Evolutionary conservation across 768 basidiomycete species (phyloP).

Genomic region (Gloeopeniophorella convolvens): DNA sequence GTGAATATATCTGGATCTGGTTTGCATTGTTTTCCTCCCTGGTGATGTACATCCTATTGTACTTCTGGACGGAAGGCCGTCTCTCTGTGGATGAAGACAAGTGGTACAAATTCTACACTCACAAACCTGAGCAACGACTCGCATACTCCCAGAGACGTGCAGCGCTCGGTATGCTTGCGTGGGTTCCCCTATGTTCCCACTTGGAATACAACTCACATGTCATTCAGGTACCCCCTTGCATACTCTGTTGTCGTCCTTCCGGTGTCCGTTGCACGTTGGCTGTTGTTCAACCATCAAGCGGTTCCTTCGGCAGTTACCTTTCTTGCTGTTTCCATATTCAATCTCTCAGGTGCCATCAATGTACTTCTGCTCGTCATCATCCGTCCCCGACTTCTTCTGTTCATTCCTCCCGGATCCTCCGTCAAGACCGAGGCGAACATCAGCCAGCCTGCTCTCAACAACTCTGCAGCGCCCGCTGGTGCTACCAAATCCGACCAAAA

Average conservation of each 20-base stretch:
- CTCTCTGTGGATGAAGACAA: constrained; percentile 25
- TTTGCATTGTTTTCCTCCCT: constrained; percentile 31
- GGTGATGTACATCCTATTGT: constrained; percentile 31
- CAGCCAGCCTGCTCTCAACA: too few relatives aligned
- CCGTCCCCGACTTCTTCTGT: constrained; percentile 31
- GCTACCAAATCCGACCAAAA: too few relatives aligned
- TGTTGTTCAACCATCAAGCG: constrained; percentile 23
- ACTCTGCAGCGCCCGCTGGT: too few relatives aligned
- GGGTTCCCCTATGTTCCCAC: neutral
- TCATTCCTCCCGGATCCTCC: constrained; percentile 8
- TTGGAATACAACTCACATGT: neutral
- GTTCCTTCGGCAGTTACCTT: constrained; percentile 31
- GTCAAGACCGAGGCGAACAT: too few relatives aligned
- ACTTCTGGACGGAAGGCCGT: constrained; percentile 32
- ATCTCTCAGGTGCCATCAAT: constrained; percentile 35
- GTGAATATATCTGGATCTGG: constrained; percentile 44
- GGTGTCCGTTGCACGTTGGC: constrained; percentile 36
- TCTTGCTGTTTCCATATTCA: constrained; percentile 28
- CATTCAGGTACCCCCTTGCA: constrained; percentile 32
- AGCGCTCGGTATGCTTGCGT: constrained; percentile 25
- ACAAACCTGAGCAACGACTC: constrained; percentile 3
- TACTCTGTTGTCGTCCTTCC: constrained; percentile 37
- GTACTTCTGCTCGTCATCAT: constrained; percentile 35
- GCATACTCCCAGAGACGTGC: neutral
- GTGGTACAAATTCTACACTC: constrained; percentile 31